These are phyloP conservation scores for Lasiosphaeria ovina DNA, from an alignment of 495 filamentous ascomycete species.

Conservation along the genomic window DNA sequence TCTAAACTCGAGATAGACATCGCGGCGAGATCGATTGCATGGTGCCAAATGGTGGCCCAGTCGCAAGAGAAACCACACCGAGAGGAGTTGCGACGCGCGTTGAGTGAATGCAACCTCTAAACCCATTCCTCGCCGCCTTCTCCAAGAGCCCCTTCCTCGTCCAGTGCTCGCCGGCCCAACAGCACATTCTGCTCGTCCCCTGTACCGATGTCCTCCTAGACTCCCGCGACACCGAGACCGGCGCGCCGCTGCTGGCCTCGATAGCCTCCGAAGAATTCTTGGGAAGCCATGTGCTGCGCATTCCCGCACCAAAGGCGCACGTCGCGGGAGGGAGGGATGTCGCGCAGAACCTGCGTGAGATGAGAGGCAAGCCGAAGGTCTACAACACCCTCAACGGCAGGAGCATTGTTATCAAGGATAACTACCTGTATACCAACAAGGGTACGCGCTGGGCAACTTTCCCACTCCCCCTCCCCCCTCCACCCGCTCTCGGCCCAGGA, in stretches of 20 bases:
- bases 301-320: constrained; percentile 58
- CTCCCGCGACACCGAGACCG: constrained; percentile 85
- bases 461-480: neutral
- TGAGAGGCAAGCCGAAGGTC: constrained; percentile 87
- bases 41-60: constrained; percentile 23
- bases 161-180: constrained; percentile 89
- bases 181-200: constrained; percentile 93
- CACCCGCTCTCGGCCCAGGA: constrained; percentile 12
- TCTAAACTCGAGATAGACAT: neutral
- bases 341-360: constrained; percentile 74
- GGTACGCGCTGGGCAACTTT: constrained; percentile 48
- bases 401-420: constrained; percentile 92
- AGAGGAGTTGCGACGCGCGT: constrained; percentile 26
- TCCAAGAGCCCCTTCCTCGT: constrained; percentile 90
- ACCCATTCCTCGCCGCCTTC: constrained; percentile 97
- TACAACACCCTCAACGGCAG: constrained; percentile 89
- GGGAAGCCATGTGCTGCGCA: constrained; percentile 91
- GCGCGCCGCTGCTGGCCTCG: constrained; percentile 73
- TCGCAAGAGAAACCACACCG: constrained; percentile 14
- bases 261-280: constrained; percentile 90
- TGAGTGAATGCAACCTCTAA: constrained; percentile 94
- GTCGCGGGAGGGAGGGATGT: constrained; percentile 64
- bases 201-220: constrained; percentile 86
- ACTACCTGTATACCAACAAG: constrained; percentile 92
- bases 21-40: neutral